Conservation (phyloP, 2,329 filamentous ascomycete species). For the Fusarium sp. region DNA sequence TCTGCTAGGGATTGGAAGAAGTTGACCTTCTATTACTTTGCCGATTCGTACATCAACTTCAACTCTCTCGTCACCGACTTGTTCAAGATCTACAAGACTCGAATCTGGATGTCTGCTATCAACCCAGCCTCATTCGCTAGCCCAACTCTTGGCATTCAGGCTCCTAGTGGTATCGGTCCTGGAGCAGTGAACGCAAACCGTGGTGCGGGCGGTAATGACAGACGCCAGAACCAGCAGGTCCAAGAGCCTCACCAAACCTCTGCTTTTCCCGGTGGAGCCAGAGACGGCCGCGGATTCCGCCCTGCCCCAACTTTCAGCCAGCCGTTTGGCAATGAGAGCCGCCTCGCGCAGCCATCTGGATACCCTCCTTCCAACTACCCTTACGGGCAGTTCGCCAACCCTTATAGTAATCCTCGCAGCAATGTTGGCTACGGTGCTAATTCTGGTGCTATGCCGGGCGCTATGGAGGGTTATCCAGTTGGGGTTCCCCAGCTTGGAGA, state of each 20-base stretch:
- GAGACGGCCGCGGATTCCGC: slow-evolving; percentile 54
- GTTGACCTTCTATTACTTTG: slow-evolving; percentile 98
- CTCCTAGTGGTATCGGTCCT: slow-evolving; percentile 72
- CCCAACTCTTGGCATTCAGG: slow-evolving; percentile 75
- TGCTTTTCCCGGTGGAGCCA: slow-evolving; percentile 49
- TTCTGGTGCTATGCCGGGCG: slow-evolving; percentile 41
- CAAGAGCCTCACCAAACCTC: slow-evolving; percentile 47
- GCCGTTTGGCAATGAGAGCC: slow-evolving; percentile 55
- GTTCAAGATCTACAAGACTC: slow-evolving; percentile 99
- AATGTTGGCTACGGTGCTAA: slow-evolving; percentile 44
- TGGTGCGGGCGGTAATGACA: slow-evolving; percentile 53
- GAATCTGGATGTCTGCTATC: slow-evolving; percentile 99
- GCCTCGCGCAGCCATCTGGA: slow-evolving; percentile 49
- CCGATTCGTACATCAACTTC: slow-evolving; percentile 98
- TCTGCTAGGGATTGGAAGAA: slow-evolving; percentile 92
- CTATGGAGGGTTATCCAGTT: slow-evolving; percentile 44
- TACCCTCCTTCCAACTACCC: slow-evolving; percentile 50
- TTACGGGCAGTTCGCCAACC: slow-evolving; percentile 45
- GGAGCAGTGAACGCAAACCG: slow-evolving; percentile 70
- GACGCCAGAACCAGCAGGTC: slow-evolving; percentile 59
- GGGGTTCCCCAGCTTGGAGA: slow-evolving; percentile 51
- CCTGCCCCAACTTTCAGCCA: slow-evolving; percentile 51
- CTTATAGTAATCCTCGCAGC: slow-evolving; percentile 47
- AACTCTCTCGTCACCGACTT: slow-evolving; percentile 96
- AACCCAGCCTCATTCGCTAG: slow-evolving; percentile 96